Percentiles rank a stretch among this genome's conserved stretches.
Evolutionary conservation across 2,329 filamentous ascomycete genomes (phyloP).

Genomic region (Tolypocladium amazonense): DNA sequence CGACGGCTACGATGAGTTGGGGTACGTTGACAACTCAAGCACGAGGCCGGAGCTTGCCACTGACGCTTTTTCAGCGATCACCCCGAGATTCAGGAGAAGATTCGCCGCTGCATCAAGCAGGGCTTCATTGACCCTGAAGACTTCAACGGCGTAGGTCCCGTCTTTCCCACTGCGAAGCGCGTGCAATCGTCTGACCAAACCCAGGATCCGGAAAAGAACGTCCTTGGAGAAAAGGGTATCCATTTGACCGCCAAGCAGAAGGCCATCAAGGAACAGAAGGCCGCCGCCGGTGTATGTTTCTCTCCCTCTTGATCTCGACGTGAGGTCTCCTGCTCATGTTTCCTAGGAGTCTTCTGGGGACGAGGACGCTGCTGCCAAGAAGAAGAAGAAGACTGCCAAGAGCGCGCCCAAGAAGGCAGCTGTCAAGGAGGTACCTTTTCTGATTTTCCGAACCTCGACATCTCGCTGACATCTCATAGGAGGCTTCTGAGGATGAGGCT

Average conservation of each 20-base stretch:
- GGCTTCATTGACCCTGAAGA: slow-evolving; percentile 79
- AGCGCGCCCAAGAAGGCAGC: background rate
- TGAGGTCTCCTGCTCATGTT: slow-evolving; percentile 7
- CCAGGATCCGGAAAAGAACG: slow-evolving; percentile 67
- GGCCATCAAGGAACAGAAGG: slow-evolving; percentile 22
- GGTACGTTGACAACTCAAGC: slow-evolving; percentile 21
- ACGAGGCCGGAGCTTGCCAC: background rate
- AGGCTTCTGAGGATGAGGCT: slow-evolving; percentile 1
- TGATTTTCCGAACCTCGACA: background rate
- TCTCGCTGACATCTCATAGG: background rate
- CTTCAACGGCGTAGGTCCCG: slow-evolving; percentile 70
- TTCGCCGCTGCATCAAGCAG: slow-evolving; percentile 59
- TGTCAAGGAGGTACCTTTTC: background rate
- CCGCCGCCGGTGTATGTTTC: slow-evolving; percentile 10
- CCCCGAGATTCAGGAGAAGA: slow-evolving; percentile 59
- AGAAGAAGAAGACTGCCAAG: slow-evolving; percentile 13
- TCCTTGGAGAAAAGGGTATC: slow-evolving; percentile 55
- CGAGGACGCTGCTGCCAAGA: slow-evolving; percentile 17
- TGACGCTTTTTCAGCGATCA: slow-evolving; percentile 25
- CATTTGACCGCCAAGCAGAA: slow-evolving; percentile 31
- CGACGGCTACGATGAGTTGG: slow-evolving; percentile 72
- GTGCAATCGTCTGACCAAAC: background rate
- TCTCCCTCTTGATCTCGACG: background rate
- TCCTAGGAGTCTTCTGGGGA: slow-evolving; percentile 14
- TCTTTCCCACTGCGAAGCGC: background rate